These are phyloP conservation scores for Whalleya microplaca DNA, from an alignment of 2,329 filamentous ascomycete genomes.

Conservation along the genomic window DNA sequence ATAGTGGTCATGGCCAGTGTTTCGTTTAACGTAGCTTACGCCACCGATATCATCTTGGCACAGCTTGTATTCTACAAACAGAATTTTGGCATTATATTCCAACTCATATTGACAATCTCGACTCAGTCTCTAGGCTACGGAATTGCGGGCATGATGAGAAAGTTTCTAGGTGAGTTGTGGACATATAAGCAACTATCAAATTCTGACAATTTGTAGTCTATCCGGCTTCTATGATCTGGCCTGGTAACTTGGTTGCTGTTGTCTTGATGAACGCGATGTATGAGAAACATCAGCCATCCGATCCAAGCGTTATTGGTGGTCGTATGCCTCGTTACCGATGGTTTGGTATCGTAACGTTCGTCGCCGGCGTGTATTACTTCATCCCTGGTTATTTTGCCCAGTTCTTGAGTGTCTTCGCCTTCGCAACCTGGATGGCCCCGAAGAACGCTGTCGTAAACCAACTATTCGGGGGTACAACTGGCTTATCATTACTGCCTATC, in stretches of 20 bases:
- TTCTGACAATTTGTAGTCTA: slow-evolving; percentile 50
- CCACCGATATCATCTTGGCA: slow-evolving; percentile 74
- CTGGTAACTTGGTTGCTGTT: slow-evolving; percentile 66
- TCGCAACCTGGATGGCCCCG: slow-evolving; percentile 73
- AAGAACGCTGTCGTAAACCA: slow-evolving; percentile 72
- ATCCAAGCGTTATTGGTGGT: slow-evolving; percentile 63
- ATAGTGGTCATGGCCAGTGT: slow-evolving; percentile 74
- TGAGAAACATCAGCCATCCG: slow-evolving; percentile 56
- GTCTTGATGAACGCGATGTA: slow-evolving; percentile 75
- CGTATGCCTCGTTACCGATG: slow-evolving; percentile 67
- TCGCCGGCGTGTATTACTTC: slow-evolving; percentile 68
- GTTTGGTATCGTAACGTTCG: slow-evolving; percentile 62
- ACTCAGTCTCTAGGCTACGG: slow-evolving; percentile 73
- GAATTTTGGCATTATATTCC: slow-evolving; percentile 67
- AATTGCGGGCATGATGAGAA: slow-evolving; percentile 68
- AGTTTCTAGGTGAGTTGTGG: slow-evolving; percentile 56
- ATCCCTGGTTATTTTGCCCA: slow-evolving; percentile 71
- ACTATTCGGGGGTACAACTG: slow-evolving; percentile 70
- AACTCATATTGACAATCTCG: slow-evolving; percentile 68
- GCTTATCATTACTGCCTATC: slow-evolving; percentile 69
- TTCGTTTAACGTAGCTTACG: slow-evolving; percentile 71
- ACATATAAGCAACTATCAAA: not conserved
- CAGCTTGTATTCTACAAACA: slow-evolving; percentile 74
- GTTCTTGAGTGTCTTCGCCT: slow-evolving; percentile 71
- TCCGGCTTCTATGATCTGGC: slow-evolving; percentile 76